Evolutionary conservation across 148 eudicot genomes (phyloP).

Genomic region (Vaccinium macrocarpon): DNA sequence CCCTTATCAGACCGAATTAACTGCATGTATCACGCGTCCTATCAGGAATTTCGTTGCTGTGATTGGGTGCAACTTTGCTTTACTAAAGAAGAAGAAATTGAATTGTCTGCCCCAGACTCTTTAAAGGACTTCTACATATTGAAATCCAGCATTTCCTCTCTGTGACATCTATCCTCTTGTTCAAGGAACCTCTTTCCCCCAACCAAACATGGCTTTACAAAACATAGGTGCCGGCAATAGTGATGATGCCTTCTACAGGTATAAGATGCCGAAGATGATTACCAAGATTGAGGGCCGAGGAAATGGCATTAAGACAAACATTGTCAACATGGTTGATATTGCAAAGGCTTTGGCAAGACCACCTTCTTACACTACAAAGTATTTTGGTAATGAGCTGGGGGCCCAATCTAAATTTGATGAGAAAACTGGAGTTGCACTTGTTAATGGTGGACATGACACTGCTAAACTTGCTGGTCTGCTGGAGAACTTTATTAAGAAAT

Average conservation of each 20-base stretch:
- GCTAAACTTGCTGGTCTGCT: conserved; percentile 76
- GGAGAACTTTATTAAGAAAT: conserved; percentile 79
- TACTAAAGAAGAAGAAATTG: conserved; percentile 3
- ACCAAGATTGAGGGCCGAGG: conserved; percentile 85
- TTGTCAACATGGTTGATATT: conserved; percentile 87
- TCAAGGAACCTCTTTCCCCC: not conserved
- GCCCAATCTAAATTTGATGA: conserved; percentile 90
- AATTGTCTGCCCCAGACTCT: conserved; percentile 24
- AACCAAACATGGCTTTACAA: conserved; percentile 69
- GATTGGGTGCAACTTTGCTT: conserved; percentile 43
- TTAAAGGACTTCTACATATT: conserved; percentile 19
- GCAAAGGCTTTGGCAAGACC: conserved; percentile 87
- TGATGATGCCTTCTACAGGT: conserved; percentile 95
- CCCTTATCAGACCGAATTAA: conserved; percentile 24
- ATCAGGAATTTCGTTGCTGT: conserved; percentile 44
- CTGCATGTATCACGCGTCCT: conserved; percentile 63
- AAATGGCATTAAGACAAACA: conserved; percentile 83
- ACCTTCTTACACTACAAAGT: conserved; percentile 75
- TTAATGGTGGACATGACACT: conserved; percentile 81
- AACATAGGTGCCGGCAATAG: conserved; percentile 82
- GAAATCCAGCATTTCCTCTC: conserved; percentile 9
- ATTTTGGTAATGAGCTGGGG: conserved; percentile 87
- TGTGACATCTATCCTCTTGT: not conserved
- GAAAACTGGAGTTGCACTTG: conserved; percentile 69
- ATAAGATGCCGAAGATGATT: conserved; percentile 91